Conservation (phyloP, 2,329 filamentous ascomycete genomes). For the Aureobasidium sp. region DNA sequence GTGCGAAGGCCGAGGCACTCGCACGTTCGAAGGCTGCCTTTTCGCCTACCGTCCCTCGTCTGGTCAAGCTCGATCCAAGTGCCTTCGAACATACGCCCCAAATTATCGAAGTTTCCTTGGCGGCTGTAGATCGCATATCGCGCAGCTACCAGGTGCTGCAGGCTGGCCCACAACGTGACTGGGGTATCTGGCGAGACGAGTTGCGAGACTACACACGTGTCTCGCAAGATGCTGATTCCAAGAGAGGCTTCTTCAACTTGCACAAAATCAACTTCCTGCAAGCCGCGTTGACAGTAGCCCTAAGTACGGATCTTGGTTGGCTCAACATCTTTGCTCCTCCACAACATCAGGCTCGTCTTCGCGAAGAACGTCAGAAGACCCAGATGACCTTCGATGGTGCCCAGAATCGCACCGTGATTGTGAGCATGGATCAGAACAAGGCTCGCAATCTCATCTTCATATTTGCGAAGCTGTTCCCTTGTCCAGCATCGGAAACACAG, state of each 20-base stretch:
- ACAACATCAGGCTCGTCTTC: slow-evolving; percentile 51
- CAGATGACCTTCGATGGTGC: slow-evolving; percentile 24
- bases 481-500: slow-evolving; percentile 18
- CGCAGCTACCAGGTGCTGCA: slow-evolving; percentile 60
- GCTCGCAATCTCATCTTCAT: slow-evolving; percentile 64
- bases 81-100: slow-evolving; percentile 52
- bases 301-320: slow-evolving; percentile 71
- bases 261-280: slow-evolving; percentile 40
- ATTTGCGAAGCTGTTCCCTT: slow-evolving; percentile 62
- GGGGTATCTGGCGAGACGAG: slow-evolving; percentile 75
- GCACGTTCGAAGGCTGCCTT: background rate
- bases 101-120: slow-evolving; percentile 51
- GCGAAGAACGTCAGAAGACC: slow-evolving; percentile 58
- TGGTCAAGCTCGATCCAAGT: slow-evolving; percentile 50
- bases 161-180: slow-evolving; percentile 66
- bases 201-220: slow-evolving; percentile 32
- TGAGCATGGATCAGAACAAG: slow-evolving; percentile 65
- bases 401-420: slow-evolving; percentile 57
- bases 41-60: slow-evolving; percentile 44
- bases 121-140: slow-evolving; percentile 56
- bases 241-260: slow-evolving; percentile 10
- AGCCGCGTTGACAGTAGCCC: slow-evolving; percentile 60
- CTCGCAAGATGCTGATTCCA: slow-evolving; percentile 31
- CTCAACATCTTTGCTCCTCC: slow-evolving; percentile 61
- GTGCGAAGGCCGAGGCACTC: background rate